Evolutionary conservation across 257 asterid species (phyloP).

Genomic region (Lantana camara): DNA sequence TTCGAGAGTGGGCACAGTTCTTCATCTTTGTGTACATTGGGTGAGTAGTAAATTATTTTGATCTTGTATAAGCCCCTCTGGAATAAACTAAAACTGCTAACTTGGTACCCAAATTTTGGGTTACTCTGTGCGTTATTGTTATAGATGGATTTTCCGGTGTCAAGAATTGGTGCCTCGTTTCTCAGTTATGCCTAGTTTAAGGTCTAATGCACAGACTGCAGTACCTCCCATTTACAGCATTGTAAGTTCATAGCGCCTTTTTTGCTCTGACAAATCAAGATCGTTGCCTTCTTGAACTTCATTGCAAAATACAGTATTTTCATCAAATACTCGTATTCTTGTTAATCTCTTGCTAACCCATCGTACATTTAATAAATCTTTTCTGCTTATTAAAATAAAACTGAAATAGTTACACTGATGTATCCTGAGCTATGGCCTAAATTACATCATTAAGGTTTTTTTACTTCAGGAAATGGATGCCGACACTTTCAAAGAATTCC

Average conservation of each 20-base stretch:
- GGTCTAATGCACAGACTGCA: constrained; percentile 38
- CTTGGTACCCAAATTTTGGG: constrained; percentile 12
- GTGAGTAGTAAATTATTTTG: constrained; percentile 37
- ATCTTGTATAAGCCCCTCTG: background rate
- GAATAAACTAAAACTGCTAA: background rate
- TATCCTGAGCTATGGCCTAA: too few species aligned
- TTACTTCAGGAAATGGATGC: constrained; percentile 85
- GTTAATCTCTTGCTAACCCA: too few species aligned
- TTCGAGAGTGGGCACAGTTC: constrained; percentile 86
- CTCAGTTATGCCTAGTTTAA: constrained; percentile 71
- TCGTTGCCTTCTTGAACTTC: too few species aligned
- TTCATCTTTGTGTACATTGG: constrained; percentile 74
- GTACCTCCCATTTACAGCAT: constrained; percentile 90
- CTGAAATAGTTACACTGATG: too few species aligned
- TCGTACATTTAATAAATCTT: too few species aligned
- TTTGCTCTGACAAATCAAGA: too few species aligned
- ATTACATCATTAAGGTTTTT: background rate
- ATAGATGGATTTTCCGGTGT: constrained; percentile 84
- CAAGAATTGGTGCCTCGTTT: constrained; percentile 71
- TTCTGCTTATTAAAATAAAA: background rate
- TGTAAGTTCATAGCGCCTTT: constrained; percentile 53
- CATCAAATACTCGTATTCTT: too few species aligned
- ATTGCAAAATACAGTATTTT: too few species aligned
- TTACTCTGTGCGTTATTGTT: constrained; percentile 1
- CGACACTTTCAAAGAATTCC: constrained; percentile 61